These are phyloP conservation scores for Coprinopsis marcescibilis DNA, from an alignment of 768 basidiomycete genomes.

Conservation along the genomic window DNA sequence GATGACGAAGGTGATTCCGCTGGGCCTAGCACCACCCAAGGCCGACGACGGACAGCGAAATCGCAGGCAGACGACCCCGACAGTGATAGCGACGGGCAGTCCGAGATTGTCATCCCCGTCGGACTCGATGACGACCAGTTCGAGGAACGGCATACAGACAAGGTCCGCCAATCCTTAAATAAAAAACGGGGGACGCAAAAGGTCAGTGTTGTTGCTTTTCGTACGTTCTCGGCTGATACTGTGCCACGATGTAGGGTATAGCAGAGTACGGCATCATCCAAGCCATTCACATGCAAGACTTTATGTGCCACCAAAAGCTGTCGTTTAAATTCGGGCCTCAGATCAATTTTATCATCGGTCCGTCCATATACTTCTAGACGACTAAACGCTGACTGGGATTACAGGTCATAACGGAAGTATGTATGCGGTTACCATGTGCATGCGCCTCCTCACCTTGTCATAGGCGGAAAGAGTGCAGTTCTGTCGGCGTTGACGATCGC, in stretches of 20 bases:
- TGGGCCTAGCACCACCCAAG: not conserved
- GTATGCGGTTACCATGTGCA: slow-evolving; percentile 23
- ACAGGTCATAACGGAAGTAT: slow-evolving; percentile 88
- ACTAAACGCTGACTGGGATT: slow-evolving; percentile 1
- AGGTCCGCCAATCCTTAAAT: slow-evolving; percentile 7
- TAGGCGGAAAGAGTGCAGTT: slow-evolving; percentile 94
- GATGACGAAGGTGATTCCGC: not conserved
- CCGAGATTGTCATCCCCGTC: slow-evolving; percentile 5
- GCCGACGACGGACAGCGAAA: slow-evolving; percentile 2
- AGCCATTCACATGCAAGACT: slow-evolving; percentile 80
- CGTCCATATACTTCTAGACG: slow-evolving; percentile 14
- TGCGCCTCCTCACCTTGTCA: not conserved
- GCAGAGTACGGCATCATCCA: slow-evolving; percentile 89
- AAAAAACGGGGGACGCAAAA: not conserved
- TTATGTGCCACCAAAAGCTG: slow-evolving; percentile 92
- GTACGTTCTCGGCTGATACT: not conserved
- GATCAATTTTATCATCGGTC: slow-evolving; percentile 96
- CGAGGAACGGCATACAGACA: slow-evolving; percentile 7
- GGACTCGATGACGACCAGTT: slow-evolving; percentile 7
- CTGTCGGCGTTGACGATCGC: slow-evolving; percentile 90
- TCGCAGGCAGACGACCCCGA: not conserved
- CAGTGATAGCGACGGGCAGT: not conserved
- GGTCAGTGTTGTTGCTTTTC: not conserved
- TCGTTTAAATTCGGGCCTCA: slow-evolving; percentile 85
- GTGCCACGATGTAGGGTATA: slow-evolving; percentile 44